phyloP scores from a whole-genome alignment of 108 stramenopile genomes.

The Fistulifera solaris region DNA sequence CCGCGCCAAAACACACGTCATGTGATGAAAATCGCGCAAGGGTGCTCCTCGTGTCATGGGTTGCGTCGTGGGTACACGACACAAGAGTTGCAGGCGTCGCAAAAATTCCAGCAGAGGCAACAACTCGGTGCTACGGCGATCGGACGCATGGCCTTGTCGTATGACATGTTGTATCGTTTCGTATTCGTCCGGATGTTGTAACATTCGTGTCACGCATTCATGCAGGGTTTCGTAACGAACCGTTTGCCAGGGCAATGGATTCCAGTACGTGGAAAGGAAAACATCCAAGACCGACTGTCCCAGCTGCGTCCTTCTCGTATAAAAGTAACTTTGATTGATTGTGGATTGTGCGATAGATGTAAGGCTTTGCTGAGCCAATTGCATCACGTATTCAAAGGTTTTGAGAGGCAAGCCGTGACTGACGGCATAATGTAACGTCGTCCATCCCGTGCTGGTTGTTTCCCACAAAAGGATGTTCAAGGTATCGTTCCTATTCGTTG shows the following conservation, averaged over 20 bases:
- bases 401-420: slow-evolving; percentile 8
- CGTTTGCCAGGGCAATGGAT: slow-evolving; percentile 20
- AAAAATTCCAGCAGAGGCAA: too few species aligned
- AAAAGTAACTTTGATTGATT: neutral
- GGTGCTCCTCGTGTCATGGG: too few species aligned
- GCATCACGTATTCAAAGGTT: slow-evolving; percentile 11
- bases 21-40: too few species aligned
- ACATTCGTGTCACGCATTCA: too few species aligned
- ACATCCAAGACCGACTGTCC: slow-evolving; percentile 18
- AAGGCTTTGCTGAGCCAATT: neutral
- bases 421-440: slow-evolving; percentile 14
- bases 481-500: too few species aligned
- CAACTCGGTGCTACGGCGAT: too few species aligned
- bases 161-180: too few species aligned
- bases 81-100: too few species aligned
- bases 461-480: neutral
- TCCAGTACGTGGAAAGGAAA: slow-evolving; percentile 9
- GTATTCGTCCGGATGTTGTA: too few species aligned
- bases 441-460: slow-evolving; percentile 12
- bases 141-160: too few species aligned
- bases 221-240: neutral
- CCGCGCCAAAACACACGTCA: too few species aligned
- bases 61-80: too few species aligned
- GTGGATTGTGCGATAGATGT: neutral
- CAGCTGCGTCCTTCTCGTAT: neutral